These are phyloP conservation scores for Botrytis squamosa DNA, from an alignment of 2,329 filamentous ascomycete genomes.

Conservation along the genomic window DNA sequence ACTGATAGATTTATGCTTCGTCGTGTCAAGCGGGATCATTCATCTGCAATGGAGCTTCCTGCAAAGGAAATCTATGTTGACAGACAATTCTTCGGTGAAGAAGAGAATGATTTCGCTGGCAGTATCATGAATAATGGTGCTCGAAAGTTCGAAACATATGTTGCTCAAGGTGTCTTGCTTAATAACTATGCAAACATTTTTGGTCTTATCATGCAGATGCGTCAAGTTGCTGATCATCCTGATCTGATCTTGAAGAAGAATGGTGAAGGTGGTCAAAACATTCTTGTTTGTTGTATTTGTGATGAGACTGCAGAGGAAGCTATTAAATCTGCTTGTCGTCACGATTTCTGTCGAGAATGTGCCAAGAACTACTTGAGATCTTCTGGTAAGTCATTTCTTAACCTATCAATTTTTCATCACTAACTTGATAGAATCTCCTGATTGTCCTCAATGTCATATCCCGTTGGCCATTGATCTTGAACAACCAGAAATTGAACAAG, in stretches of 20 bases:
- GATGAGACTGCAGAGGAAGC: constrained; percentile 95
- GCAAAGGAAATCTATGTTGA: constrained; percentile 91
- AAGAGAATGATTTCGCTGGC: constrained; percentile 90
- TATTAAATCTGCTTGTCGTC: constrained; percentile 85
- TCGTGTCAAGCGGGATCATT: constrained; percentile 90
- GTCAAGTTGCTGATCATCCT: constrained; percentile 94
- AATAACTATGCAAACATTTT: constrained; percentile 99
- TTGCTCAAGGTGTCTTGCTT: constrained; percentile 87
- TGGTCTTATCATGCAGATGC: constrained; percentile 98
- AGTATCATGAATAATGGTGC: constrained; percentile 93
- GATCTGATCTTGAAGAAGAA: constrained; percentile 91
- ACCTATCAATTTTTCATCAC: constrained; percentile 18
- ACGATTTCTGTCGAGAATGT: constrained; percentile 86
- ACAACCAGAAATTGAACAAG: constrained; percentile 92
- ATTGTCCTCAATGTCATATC: constrained; percentile 92
- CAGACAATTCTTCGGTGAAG: constrained; percentile 94
- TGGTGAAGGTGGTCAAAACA: constrained; percentile 80
- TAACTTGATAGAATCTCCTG: constrained; percentile 50
- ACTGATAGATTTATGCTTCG: constrained; percentile 95
- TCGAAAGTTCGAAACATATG: constrained; percentile 92
- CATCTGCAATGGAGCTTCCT: constrained; percentile 91
- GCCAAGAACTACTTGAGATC: constrained; percentile 78
- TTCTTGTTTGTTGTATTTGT: constrained; percentile 90
- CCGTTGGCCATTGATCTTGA: constrained; percentile 86
- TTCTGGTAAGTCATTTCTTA: constrained; percentile 56